These are phyloP conservation scores for Ceratobasidium papillatum DNA, from an alignment of 1,284 basidiomycete genomes.

Conservation along the genomic window DNA sequence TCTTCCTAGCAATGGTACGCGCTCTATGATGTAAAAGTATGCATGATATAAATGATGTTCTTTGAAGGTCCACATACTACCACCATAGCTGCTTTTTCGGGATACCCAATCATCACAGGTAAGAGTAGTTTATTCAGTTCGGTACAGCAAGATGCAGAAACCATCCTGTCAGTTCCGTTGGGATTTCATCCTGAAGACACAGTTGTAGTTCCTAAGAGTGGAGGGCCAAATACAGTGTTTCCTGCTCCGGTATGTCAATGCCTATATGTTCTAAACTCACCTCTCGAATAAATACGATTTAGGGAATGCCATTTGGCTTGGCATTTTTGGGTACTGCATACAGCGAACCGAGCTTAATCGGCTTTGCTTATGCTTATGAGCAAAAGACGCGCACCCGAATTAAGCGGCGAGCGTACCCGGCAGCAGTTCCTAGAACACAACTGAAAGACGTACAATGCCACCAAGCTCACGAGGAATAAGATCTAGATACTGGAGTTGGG, in stretches of 20 bases:
- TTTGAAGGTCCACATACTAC: neutral
- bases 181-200: constrained; percentile 28
- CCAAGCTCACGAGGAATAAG: neutral
- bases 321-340: constrained; percentile 72
- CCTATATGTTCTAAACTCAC: too few relatives aligned
- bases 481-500: too few relatives aligned
- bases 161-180: neutral
- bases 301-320: constrained; percentile 67
- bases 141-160: too few relatives aligned
- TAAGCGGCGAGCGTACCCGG: constrained; percentile 60
- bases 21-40: neutral
- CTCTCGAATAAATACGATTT: neutral
- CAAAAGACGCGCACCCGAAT: constrained; percentile 67
- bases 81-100: constrained; percentile 59
- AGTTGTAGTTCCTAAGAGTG: neutral
- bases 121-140: neutral
- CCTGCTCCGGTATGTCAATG: constrained; percentile 13
- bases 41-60: neutral
- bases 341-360: constrained; percentile 66
- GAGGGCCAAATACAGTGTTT: constrained; percentile 17
- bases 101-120: constrained; percentile 66
- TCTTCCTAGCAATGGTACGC: constrained; percentile 25
- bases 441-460: constrained; percentile 56
- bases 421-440: constrained; percentile 69
- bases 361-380: constrained; percentile 71